Conservation (phyloP, 345 rosid genomes). For the Ailanthus altissimus region DNA sequence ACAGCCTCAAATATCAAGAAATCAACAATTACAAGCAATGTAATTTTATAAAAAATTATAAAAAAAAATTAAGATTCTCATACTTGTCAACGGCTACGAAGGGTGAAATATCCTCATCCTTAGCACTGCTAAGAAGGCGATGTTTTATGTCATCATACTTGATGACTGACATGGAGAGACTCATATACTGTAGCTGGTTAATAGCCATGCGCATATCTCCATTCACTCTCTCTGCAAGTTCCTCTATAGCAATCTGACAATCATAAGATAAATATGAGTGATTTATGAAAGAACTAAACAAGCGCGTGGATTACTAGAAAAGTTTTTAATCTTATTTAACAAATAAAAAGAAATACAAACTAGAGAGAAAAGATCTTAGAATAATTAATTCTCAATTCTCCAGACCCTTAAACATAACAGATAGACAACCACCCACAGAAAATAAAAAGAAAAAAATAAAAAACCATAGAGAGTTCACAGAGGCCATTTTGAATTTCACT, state of each 20-base stretch:
- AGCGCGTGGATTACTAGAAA: background rate
- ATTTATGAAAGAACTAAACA: background rate
- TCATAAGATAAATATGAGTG: background rate
- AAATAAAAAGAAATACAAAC: background rate
- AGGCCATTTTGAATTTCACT: background rate
- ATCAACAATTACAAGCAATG: background rate
- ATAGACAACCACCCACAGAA: background rate
- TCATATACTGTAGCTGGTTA: constrained; percentile 93
- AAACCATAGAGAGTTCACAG: background rate
- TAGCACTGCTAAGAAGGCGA: constrained; percentile 79
- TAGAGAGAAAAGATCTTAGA: background rate
- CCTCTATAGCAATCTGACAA: constrained; percentile 83
- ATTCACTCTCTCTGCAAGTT: constrained; percentile 92
- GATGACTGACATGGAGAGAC: constrained; percentile 80
- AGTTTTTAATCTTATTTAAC: background rate
- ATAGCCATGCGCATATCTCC: constrained; percentile 97
- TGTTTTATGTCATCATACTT: constrained; percentile 88
- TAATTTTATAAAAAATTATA: too few species aligned
- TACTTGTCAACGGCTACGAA: constrained; percentile 99
- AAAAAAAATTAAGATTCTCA: constrained; percentile 21
- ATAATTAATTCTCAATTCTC: background rate
- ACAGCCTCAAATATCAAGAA: background rate
- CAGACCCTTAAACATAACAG: background rate
- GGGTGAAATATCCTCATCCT: constrained; percentile 99
- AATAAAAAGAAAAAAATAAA: background rate